Evolutionary conservation across 2,329 filamentous ascomycete genomes (phyloP), one percentile per base, ranked within the genome.

Genomic region (Rutstroemia sydowiana): DNA sequence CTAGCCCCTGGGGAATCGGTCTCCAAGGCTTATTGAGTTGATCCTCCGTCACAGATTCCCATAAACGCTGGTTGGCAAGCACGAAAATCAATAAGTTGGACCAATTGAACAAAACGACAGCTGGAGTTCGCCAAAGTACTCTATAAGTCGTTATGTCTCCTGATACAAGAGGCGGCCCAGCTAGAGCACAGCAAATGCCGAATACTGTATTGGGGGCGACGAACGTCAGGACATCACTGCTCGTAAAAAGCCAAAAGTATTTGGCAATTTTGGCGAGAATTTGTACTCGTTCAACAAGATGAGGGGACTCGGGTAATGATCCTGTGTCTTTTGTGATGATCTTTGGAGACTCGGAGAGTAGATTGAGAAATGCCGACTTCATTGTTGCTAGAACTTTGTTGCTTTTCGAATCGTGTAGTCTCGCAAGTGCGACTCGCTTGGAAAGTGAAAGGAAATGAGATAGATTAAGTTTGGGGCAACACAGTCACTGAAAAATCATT

Each of bases 11-110:
- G 1, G 64, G 62, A 13, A 66, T 57, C 1, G 65, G 64, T 0
- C 66, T 58, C 65, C 65, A 68, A 2, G 64, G 61, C 47, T 67
- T 68, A 51, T 68, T 68, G 21, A 65, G 21, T 3, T 26, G 11
- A 44, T 68, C 65, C 48, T 67, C 65, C 8, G 54, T 14, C 3
- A 67, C 48, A 10, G 64, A 65, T 13, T 58, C 53, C 13, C 58
- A 51, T 3, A 47, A 55, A 13, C 59, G 54, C 45, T 67, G 65
- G 52, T 68, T 68, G 16, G 57, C 51, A 16, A 66, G 47, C 40
- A 63, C 57, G 54, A 66, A 64, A 34, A 63, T 31, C 31, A 66
- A 55, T 11, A 65, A 50, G 48, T 59, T 66, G 31, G 54, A 47
- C 60, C 58, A 65, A 37, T 18, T 40, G 39, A 41, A 55, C 3